Conservation (phyloP, 441 rosid species). For the Pelargonium cotyledonis region DNA sequence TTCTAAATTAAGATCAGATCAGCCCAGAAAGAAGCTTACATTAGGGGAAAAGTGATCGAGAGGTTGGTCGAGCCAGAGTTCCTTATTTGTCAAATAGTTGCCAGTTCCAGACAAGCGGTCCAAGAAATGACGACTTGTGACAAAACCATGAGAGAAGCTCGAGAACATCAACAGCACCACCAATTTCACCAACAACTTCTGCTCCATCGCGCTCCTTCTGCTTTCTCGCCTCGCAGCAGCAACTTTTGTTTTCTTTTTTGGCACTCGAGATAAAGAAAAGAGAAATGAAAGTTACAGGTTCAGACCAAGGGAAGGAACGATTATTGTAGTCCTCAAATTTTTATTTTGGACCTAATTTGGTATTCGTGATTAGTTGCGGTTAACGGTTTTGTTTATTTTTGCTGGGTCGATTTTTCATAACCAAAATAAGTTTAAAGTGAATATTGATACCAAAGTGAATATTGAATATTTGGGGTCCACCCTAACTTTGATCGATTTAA, state of each 20-base stretch:
- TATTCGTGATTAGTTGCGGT: no score
- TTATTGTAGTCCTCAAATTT: no score
- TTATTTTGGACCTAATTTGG: no score
- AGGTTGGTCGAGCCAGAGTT: conserved; percentile 76
- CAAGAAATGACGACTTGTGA: conserved; percentile 32
- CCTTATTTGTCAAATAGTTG: conserved; percentile 57
- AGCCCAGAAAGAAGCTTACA: conserved; percentile 25
- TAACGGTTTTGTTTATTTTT: no score
- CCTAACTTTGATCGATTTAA: no score
- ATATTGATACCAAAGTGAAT: no score
- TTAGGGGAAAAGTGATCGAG: conserved; percentile 73
- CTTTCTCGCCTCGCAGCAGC: not conserved
- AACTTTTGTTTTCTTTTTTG: not conserved
- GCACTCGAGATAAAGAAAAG: no score
- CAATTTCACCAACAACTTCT: not conserved
- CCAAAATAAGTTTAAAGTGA: no score
- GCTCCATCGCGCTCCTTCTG: conserved; percentile 15
- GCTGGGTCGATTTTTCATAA: no score
- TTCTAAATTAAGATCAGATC: not conserved
- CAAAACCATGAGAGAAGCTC: conserved; percentile 30
- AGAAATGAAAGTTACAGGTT: no score
- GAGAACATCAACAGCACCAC: conserved; percentile 17
- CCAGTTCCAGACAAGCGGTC: conserved; percentile 32
- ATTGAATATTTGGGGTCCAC: no score
- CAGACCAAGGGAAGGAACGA: no score